A percentile compares a stretch with the other conserved stretches of the same genome.
Conservation (phyloP, 257 asterid genomes). For the Jacaranda mimosifolia region DNA sequence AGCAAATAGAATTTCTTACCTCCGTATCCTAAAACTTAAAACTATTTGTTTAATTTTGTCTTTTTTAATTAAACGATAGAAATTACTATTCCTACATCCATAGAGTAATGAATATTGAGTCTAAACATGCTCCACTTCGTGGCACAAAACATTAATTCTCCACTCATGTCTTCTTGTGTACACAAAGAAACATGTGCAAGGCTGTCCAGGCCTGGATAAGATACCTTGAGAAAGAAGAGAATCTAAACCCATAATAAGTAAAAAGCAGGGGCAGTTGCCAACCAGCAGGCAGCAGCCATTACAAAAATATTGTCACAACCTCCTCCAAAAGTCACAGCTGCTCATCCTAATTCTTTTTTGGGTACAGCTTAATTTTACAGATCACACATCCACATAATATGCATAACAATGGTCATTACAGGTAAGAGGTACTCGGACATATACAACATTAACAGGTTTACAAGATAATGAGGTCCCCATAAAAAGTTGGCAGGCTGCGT, state of each 20-base stretch:
- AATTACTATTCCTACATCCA: not conserved
- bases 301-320: no score
- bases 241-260: conserved; percentile 25
- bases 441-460: no score
- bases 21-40: not conserved
- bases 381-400: conserved; percentile 24
- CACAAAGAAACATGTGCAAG: conserved; percentile 25
- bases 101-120: conserved; percentile 4
- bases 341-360: not conserved
- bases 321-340: conserved; percentile 1
- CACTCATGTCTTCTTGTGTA: conserved; percentile 15
- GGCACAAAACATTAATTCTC: conserved; percentile 35
- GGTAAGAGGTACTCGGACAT: not conserved
- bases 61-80: not conserved
- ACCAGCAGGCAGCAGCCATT: conserved; percentile 20
- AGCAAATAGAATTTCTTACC: not conserved
- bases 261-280: conserved; percentile 41
- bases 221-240: conserved; percentile 33
- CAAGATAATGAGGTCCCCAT: conserved; percentile 1
- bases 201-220: conserved; percentile 36
- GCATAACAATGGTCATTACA: conserved; percentile 11
- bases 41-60: not conserved
- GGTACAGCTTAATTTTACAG: conserved; percentile 34
- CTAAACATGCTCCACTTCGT: conserved; percentile 18
- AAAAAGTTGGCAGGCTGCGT: conserved; percentile 11